Conservation (phyloP, 208 protist species). For the Trypanosoma theileri region DNA sequence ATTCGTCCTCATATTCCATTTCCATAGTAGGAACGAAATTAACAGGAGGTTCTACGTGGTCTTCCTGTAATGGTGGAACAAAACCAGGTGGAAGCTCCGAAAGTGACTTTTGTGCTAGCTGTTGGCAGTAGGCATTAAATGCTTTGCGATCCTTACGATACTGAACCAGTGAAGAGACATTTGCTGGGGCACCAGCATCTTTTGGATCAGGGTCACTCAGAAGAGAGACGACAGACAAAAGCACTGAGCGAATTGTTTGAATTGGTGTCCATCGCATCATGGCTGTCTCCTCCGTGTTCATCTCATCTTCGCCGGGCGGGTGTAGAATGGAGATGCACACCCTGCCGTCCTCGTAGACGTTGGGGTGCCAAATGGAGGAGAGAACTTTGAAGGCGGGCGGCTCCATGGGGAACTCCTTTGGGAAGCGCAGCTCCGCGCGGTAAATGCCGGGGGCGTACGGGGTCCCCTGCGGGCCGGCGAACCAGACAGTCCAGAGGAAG, state of each 20-base stretch:
- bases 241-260: constrained; percentile 94
- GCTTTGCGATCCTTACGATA: constrained; percentile 71
- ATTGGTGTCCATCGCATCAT: constrained; percentile 97
- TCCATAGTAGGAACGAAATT: constrained; percentile 28
- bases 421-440: constrained; percentile 91
- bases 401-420: constrained; percentile 95
- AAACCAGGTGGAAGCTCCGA: constrained; percentile 86
- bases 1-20: constrained; percentile 31
- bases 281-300: constrained; percentile 84
- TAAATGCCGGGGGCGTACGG: constrained; percentile 91
- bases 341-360: constrained; percentile 93
- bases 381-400: constrained; percentile 95
- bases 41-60: constrained; percentile 41
- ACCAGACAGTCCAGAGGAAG: constrained; percentile 93
- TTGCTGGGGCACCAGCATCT: constrained; percentile 92
- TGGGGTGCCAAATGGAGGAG: constrained; percentile 98
- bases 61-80: constrained; percentile 66
- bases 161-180: constrained; percentile 93
- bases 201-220: constrained; percentile 93
- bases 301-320: constrained; percentile 95
- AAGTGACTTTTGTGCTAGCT: constrained; percentile 88
- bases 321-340: constrained; percentile 99
- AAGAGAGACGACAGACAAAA: constrained; percentile 94
- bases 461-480: constrained; percentile 82
- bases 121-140: constrained; percentile 62